Evolutionary conservation across 2,329 filamentous ascomycete genomes (phyloP), one percentile per base, ranked within the genome.

Genomic region (Myriosclerotinia scirpicola): DNA sequence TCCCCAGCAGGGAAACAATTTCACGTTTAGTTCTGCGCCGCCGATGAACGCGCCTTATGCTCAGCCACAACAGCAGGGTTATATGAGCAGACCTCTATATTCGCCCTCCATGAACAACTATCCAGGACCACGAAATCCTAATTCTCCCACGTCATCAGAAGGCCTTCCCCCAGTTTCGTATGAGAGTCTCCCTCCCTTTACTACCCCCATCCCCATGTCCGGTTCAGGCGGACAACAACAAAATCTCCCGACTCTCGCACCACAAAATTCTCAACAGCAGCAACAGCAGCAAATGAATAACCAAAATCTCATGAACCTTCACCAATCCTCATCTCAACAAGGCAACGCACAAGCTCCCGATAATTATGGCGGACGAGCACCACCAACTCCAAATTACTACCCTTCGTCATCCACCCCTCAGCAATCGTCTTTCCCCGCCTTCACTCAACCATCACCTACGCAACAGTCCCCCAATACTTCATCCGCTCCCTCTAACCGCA

Each of bases 161-260:
- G 83, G 82, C 59, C 80, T 93, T 65, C 84, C 90, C 68, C 82
- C 85, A 65, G 86, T 89, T 68, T 84, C 88, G 8, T 92, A 89
- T 78, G 88, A 90, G 70, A 86, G 62, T 71, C 83, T 89, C 68
- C 84, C 87, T 54, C 82, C 87, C 44, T 92, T 89, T 76, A 83
- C 87, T 68, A 84, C 84, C 60, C 80, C 82, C 55, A 79, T 87
- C 75, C 82, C 84, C 55, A 80, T 87, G 75, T 82, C 84, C 14
- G 84, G 84, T 64, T 81, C 79, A 42, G 80, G 76, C 69, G 72
- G 72, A 17, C 70, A 69, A 54, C 71, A 71, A 60, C 70, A 73
- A 58, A 72, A 70, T 40, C 76, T 83, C 63, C 79, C 81, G 22
- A 77, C 81, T 40, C 69, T 76, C 26, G 71, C 75, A 42, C 68